Conservation (phyloP, 306 rosid genomes). For the Abrus precatorius region DNA sequence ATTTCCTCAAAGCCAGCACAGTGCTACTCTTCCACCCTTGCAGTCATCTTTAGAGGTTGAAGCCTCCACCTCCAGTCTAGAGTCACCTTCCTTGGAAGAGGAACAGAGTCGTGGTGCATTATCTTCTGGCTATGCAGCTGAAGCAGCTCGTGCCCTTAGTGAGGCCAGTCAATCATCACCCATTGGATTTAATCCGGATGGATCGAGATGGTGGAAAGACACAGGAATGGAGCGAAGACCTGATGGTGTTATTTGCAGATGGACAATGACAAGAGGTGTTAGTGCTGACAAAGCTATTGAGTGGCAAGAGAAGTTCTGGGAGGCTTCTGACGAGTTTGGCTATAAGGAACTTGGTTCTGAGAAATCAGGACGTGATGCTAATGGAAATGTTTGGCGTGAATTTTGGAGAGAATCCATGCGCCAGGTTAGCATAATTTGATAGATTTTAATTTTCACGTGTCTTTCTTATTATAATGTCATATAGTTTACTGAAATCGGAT, state of each 20-base stretch:
- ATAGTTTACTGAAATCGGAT: conserved; percentile 15
- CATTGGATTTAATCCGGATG: conserved; percentile 73
- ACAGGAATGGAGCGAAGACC: conserved; percentile 83
- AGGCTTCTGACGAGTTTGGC: conserved; percentile 92
- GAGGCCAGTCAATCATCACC: conserved; percentile 48
- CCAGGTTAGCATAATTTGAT: conserved; percentile 64
- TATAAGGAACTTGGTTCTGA: conserved; percentile 98
- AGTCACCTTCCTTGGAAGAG: conserved; percentile 64
- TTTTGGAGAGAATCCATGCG: conserved; percentile 90
- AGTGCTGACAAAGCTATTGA: conserved; percentile 77
- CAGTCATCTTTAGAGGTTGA: conserved; percentile 72
- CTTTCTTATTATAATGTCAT: background rate
- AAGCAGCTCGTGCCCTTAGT: conserved; percentile 77
- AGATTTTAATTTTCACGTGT: conserved; percentile 16
- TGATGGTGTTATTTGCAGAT: conserved; percentile 87
- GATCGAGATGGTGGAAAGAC: conserved; percentile 92
- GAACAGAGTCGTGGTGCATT: conserved; percentile 59
- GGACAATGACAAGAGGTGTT: conserved; percentile 92
- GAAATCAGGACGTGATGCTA: conserved; percentile 91
- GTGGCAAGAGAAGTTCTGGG: conserved; percentile 98
- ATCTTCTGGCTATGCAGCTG: conserved; percentile 74
- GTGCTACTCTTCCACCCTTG: conserved; percentile 71
- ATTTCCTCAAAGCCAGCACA: conserved; percentile 48
- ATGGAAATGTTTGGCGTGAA: conserved; percentile 94
- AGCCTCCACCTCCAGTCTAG: conserved; percentile 50